Percentiles rank a stretch among this genome's conserved stretches.
Evolutionary conservation across 148 eudicot genomes (phyloP).

Genomic region (Silene latifolia): DNA sequence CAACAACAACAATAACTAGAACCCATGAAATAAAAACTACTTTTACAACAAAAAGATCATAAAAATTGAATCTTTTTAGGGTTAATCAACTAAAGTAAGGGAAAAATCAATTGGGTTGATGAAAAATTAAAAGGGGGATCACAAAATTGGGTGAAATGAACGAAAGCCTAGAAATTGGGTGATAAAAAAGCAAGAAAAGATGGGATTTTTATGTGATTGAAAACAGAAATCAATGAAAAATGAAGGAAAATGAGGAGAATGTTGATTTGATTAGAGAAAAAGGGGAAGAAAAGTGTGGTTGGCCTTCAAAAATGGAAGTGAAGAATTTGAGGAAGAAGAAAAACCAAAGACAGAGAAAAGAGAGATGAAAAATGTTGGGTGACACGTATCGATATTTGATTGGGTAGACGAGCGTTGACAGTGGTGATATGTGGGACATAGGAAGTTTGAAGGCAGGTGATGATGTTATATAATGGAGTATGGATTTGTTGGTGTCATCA

Average conservation of each 20-base stretch:
- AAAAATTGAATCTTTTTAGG: constrained; percentile 3
- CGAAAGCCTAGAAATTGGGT: constrained; percentile 21
- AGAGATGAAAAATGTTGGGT: not conserved
- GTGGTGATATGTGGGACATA: too few relatives aligned
- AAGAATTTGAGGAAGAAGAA: constrained; percentile 1
- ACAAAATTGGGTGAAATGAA: not conserved
- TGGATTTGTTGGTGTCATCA: too few relatives aligned
- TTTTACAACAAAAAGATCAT: not conserved
- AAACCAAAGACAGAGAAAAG: constrained; percentile 9
- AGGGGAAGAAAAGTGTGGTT: constrained; percentile 8
- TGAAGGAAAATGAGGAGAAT: not conserved
- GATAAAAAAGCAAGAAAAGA: not conserved
- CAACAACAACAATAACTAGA: too few relatives aligned
- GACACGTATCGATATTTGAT: too few relatives aligned
- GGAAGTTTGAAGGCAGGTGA: too few relatives aligned
- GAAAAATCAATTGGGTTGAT: constrained; percentile 1
- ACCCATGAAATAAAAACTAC: not conserved
- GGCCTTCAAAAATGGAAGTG: constrained; percentile 23
- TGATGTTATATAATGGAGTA: too few relatives aligned
- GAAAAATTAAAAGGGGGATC: not conserved
- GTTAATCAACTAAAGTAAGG: not conserved
- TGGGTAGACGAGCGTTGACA: too few relatives aligned
- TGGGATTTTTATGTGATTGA: not conserved
- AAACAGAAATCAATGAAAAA: too few relatives aligned
- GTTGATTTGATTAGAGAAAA: not conserved